Evolutionary conservation across 176 grass and related monocot species (phyloP).

Genomic region (Eleusine indica): DNA sequence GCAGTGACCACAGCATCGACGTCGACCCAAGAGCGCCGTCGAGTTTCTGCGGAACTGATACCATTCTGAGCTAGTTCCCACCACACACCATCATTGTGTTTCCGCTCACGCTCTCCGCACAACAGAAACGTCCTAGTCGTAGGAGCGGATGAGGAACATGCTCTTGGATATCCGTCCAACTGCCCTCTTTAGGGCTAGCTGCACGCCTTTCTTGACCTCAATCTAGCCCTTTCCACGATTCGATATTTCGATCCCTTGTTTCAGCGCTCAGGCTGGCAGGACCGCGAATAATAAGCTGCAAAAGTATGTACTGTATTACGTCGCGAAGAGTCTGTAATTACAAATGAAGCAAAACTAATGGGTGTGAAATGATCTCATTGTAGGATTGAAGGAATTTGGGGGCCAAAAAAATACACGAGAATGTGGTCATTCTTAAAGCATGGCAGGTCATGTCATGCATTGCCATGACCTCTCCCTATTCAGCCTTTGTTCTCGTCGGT

Average conservation of each 20-base stretch:
- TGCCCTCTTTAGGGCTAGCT: background rate
- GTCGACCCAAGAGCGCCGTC: background rate
- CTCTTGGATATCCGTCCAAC: slow-evolving; percentile 36
- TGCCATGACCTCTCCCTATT: background rate
- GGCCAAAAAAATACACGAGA: background rate
- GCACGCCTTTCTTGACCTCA: background rate
- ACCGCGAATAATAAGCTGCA: slow-evolving; percentile 6
- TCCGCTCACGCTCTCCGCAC: background rate
- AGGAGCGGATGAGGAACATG: slow-evolving; percentile 9
- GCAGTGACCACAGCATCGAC: background rate
- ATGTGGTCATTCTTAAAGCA: background rate
- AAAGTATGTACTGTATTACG: background rate
- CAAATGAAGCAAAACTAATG: background rate
- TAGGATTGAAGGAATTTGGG: background rate
- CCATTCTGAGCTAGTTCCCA: background rate
- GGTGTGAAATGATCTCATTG: background rate
- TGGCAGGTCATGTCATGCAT: background rate
- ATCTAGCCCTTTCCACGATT: slow-evolving; percentile 11
- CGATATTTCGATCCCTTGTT: background rate
- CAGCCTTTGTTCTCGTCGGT: slow-evolving; percentile 11
- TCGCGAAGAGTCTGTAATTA: background rate
- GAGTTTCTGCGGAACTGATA: background rate
- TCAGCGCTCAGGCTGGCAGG: background rate
- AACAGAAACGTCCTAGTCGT: background rate
- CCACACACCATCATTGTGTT: background rate